Conservation (phyloP, 1,284 basidiomycete species). For the Gomphus bonarii region DNA sequence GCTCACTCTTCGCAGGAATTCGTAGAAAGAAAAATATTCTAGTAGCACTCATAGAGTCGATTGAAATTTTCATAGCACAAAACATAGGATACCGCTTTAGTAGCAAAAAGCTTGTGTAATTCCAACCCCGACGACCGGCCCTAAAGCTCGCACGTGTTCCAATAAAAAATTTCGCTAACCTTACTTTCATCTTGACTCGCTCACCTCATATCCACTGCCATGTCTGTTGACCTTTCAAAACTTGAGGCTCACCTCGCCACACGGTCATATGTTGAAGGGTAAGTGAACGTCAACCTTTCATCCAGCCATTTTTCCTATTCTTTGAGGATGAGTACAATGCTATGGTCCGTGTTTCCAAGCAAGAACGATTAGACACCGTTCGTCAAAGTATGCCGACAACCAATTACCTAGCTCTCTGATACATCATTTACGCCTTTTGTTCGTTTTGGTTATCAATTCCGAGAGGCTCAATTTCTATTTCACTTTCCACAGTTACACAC, state of each 20-base stretch:
- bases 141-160: neutral
- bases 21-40: no score
- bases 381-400: slow-evolving; percentile 68
- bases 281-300: slow-evolving; percentile 30
- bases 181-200: slow-evolving; percentile 14
- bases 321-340: slow-evolving; percentile 66
- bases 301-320: slow-evolving; percentile 17
- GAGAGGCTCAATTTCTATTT: slow-evolving; percentile 8
- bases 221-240: slow-evolving; percentile 67
- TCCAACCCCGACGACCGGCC: neutral
- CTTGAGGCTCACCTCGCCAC: slow-evolving; percentile 80
- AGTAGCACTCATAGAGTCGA: no score
- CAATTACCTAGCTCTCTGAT: slow-evolving; percentile 81
- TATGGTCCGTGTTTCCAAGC: slow-evolving; percentile 99
- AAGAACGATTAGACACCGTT: slow-evolving; percentile 94
- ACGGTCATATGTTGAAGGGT: slow-evolving; percentile 91
- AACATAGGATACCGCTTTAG: no score
- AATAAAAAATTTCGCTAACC: neutral
- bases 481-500: slow-evolving; percentile 60
- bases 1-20: no score
- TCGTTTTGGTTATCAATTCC: slow-evolving; percentile 12
- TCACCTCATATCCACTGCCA: slow-evolving; percentile 24
- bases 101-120: neutral
- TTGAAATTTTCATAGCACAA: no score
- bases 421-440: slow-evolving; percentile 12